Conservation (phyloP, 2,329 filamentous ascomycete genomes). For the Aureobasidium sp. region DNA sequence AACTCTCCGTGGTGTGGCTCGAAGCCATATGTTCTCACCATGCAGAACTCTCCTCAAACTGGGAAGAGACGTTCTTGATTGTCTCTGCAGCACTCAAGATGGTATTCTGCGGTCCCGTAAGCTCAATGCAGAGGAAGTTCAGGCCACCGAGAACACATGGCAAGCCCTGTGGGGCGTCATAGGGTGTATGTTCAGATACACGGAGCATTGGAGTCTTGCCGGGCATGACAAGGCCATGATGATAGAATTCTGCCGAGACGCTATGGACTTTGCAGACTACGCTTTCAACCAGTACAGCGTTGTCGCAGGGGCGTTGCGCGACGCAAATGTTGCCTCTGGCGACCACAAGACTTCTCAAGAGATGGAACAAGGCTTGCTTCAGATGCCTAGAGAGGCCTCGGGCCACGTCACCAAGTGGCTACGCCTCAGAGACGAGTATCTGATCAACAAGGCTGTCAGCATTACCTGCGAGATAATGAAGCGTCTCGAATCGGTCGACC, state of each 20-base stretch:
- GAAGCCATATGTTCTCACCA: slow-evolving; percentile 53
- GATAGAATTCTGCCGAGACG: slow-evolving; percentile 89
- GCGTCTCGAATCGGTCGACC: slow-evolving; percentile 68
- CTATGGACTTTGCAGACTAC: slow-evolving; percentile 85
- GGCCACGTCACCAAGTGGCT: slow-evolving; percentile 78
- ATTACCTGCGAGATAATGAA: slow-evolving; percentile 78
- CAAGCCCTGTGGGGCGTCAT: slow-evolving; percentile 74
- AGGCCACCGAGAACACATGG: slow-evolving; percentile 73
- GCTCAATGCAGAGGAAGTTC: slow-evolving; percentile 53
- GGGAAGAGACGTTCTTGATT: slow-evolving; percentile 55
- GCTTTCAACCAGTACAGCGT: slow-evolving; percentile 80
- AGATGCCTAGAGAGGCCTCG: slow-evolving; percentile 58
- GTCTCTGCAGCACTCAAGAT: slow-evolving; percentile 57
- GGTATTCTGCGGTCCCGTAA: slow-evolving; percentile 53
- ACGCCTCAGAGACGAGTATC: slow-evolving; percentile 77
- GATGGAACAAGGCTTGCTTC: slow-evolving; percentile 51
- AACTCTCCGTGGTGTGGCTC: slow-evolving; percentile 49
- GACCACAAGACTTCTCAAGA: slow-evolving; percentile 26
- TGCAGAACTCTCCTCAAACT: slow-evolving; percentile 55
- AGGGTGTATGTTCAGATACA: slow-evolving; percentile 72
- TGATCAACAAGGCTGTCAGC: slow-evolving; percentile 73
- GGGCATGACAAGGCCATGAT: slow-evolving; percentile 68
- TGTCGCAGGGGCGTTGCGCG: slow-evolving; percentile 63
- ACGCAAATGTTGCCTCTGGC: slow-evolving; percentile 33
- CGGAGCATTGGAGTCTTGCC: slow-evolving; percentile 71